Evolutionary conservation across 2,329 filamentous ascomycete species (phyloP).

Genomic region (Sclerotinia sclerotiorum): DNA sequence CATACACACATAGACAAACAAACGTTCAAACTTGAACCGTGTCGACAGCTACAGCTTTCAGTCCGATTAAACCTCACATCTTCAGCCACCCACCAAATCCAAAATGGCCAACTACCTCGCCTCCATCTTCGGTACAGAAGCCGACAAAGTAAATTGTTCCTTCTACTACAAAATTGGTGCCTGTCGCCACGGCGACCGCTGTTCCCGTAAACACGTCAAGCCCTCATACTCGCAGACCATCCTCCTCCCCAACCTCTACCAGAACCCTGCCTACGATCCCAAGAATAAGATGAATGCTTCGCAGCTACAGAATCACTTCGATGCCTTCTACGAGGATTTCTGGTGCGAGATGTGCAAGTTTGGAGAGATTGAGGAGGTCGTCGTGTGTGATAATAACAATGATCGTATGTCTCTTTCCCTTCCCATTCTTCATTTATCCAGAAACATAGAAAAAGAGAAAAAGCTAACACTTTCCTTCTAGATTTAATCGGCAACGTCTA

Average conservation of each 20-base stretch:
- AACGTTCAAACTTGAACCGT: not conserved
- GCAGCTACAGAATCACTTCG: slow-evolving; percentile 98
- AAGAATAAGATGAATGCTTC: slow-evolving; percentile 95
- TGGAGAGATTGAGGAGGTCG: slow-evolving; percentile 94
- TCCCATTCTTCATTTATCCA: not conserved
- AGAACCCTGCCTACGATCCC: slow-evolving; percentile 95
- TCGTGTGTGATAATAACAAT: slow-evolving; percentile 99
- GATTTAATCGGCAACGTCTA: slow-evolving; percentile 99
- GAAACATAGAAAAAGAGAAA: slow-evolving; percentile 27
- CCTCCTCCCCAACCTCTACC: slow-evolving; percentile 97
- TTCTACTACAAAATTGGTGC: slow-evolving; percentile 99
- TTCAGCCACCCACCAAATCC: not conserved
- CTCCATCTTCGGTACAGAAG: slow-evolving; percentile 98
- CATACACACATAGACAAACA: not conserved
- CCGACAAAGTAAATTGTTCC: slow-evolving; percentile 99
- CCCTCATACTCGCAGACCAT: slow-evolving; percentile 97
- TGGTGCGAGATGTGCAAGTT: slow-evolving; percentile 99
- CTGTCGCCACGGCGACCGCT: slow-evolving; percentile 96
- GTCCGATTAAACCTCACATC: not conserved
- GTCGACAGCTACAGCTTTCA: not conserved
- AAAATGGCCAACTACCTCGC: slow-evolving; percentile 96
- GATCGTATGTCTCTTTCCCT: slow-evolving; percentile 48
- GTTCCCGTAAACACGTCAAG: slow-evolving; percentile 98
- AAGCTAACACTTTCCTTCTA: slow-evolving; percentile 38
- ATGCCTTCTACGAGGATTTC: slow-evolving; percentile 99